A percentile compares a stretch with the other conserved stretches of the same genome.
phyloP scores from a whole-genome alignment of 2,329 filamentous ascomycete species.

The Xylariaceae sp. region DNA sequence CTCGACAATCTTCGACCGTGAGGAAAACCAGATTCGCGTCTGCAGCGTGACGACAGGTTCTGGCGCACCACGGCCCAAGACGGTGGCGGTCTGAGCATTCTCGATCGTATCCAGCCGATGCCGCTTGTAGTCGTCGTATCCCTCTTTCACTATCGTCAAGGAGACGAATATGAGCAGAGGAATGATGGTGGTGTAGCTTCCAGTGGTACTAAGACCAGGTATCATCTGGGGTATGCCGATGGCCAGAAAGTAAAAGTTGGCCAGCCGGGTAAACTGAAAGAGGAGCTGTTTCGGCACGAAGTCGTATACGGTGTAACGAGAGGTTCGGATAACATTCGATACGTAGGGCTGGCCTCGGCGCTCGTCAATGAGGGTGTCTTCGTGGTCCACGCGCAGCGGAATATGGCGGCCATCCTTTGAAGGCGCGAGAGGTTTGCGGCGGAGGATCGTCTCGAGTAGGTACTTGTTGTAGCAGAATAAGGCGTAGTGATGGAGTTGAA shows the following conservation, averaged over 20 bases:
- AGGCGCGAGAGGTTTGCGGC: slow-evolving; percentile 59
- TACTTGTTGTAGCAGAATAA: slow-evolving; percentile 28
- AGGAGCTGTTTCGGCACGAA: slow-evolving; percentile 80
- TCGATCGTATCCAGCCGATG: slow-evolving; percentile 77
- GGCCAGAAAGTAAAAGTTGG: slow-evolving; percentile 82
- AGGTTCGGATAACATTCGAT: slow-evolving; percentile 66
- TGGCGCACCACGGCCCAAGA: slow-evolving; percentile 28
- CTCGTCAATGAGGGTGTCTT: slow-evolving; percentile 38
- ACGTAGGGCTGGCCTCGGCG: slow-evolving; percentile 43
- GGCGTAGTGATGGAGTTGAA: slow-evolving; percentile 10
- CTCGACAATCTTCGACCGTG: slow-evolving; percentile 7
- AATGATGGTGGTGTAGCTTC: slow-evolving; percentile 65
- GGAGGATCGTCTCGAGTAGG: slow-evolving; percentile 44
- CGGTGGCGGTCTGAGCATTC: slow-evolving; percentile 50
- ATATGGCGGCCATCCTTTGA: slow-evolving; percentile 61
- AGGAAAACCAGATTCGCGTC: slow-evolving; percentile 13
- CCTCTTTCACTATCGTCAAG: slow-evolving; percentile 77
- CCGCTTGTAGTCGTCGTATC: slow-evolving; percentile 75
- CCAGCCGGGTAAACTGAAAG: slow-evolving; percentile 78
- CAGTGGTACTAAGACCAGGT: slow-evolving; percentile 68
- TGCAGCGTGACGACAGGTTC: slow-evolving; percentile 3
- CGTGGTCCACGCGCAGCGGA: slow-evolving; percentile 32
- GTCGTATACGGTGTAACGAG: slow-evolving; percentile 75
- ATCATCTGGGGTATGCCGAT: slow-evolving; percentile 80
- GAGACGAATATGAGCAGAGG: slow-evolving; percentile 69